Evolutionary conservation across 1,284 basidiomycete species (phyloP), one percentile per base, ranked within the genome.

Genomic region (Volvariella volvacea): DNA sequence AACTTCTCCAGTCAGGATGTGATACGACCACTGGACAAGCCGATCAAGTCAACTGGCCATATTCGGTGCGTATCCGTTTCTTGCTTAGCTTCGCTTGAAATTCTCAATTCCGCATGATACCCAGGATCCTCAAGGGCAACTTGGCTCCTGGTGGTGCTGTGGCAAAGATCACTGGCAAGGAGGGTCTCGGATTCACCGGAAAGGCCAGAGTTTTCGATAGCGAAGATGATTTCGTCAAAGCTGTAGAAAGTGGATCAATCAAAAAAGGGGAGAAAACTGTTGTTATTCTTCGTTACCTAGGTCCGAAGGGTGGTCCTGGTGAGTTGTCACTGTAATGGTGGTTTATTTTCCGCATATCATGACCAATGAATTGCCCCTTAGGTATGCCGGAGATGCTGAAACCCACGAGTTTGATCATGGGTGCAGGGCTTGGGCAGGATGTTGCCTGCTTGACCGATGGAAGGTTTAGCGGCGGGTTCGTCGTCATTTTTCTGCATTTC

Each of bases 361-460:
- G 21, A 21, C 30, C 32, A 21, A 32, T 14, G 9, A 25, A 28
- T 51, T 42, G 46, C 41, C 44, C 44, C 19, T 40, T 49, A 79
- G 89, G 92, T 43, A 94, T 94, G 91, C 92, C 89, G 38, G 91
- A 94, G 68, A 94, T 94, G 92, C 74, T 95, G 44, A 93, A 93
- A 59, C 88, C 89, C 12, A 92, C 89, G 20, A 87, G 86, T 64
- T 62, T 90, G 52, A 87, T 93, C 62, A 93, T 93, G 87, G 92
- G 92, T 41, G 91, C 92, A 2, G 92, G 92, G n/a, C 73, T 95
- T 6, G 92, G 92, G 8, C 66, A 85, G 50, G 89, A 92, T 52
- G 90, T 93, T 36, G 92, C 92, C 28, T 92, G 88, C 61, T 68
- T 96, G 51, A 96, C 92, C 14, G 92, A 96, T 66, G 92, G 93